phyloP scores from a whole-genome alignment of 768 basidiomycete genomes.

The Baorangia bicolor region DNA sequence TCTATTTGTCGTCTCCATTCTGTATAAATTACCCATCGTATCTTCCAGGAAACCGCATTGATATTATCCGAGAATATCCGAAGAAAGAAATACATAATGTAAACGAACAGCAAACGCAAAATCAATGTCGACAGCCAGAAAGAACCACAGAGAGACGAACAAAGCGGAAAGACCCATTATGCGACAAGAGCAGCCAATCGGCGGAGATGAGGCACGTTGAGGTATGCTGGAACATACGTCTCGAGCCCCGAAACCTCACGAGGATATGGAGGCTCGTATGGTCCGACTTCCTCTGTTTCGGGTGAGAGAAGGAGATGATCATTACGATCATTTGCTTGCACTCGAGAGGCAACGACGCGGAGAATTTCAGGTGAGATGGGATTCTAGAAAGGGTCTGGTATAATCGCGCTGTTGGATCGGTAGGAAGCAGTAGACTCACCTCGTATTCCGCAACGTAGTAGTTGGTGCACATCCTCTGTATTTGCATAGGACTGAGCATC shows the following conservation, averaged over 20 bases:
- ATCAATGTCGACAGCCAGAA: not conserved
- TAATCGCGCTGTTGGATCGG: not conserved
- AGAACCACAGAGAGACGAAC: not conserved
- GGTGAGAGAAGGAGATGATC: constrained; percentile 95
- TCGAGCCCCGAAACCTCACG: constrained; percentile 95
- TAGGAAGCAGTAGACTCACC: constrained; percentile 43
- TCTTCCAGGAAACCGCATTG: constrained; percentile 1
- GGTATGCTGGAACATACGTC: constrained; percentile 92
- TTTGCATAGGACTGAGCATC: constrained; percentile 99
- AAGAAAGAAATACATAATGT: constrained; percentile 22
- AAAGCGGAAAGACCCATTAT: constrained; percentile 34
- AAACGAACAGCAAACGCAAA: constrained; percentile 8
- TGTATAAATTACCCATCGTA: not conserved
- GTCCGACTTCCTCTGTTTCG: constrained; percentile 95
- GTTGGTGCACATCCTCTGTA: constrained; percentile 98
- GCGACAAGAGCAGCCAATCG: constrained; percentile 85
- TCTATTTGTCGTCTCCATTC: not conserved
- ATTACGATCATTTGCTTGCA: constrained; percentile 94
- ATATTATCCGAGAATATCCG: constrained; percentile 16
- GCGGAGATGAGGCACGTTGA: constrained; percentile 86
- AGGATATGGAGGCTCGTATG: constrained; percentile 90
- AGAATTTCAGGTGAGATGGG: constrained; percentile 98
- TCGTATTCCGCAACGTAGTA: constrained; percentile 99
- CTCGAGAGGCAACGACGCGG: constrained; percentile 92
- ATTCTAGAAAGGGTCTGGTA: constrained; percentile 49